Percentiles rank a stretch among this genome's conserved stretches.
Evolutionary conservation across 257 asterid genomes (phyloP).

Genomic region (Fraxinus anomala): DNA sequence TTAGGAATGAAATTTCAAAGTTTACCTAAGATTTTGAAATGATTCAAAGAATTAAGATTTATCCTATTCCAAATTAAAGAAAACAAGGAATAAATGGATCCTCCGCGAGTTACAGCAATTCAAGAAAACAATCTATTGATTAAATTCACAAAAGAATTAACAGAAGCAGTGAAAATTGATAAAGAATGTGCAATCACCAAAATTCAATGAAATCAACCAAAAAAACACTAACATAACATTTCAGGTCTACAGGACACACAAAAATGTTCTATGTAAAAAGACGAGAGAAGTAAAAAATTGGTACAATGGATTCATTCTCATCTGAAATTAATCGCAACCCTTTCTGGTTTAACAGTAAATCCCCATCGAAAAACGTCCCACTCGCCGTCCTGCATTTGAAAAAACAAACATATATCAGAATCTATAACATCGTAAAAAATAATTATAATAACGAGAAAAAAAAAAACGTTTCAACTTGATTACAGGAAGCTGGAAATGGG

Average conservation of each 20-base stretch:
- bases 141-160: not conserved
- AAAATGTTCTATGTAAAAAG: not conserved
- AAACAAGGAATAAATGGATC: not conserved
- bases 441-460: not conserved
- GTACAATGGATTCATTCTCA: conserved; percentile 62
- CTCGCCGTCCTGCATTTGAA: conserved; percentile 77
- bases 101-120: not conserved
- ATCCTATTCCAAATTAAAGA: not conserved
- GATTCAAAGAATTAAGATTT: not conserved
- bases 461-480: not conserved
- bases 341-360: conserved; percentile 71
- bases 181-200: not conserved
- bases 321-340: conserved; percentile 80
- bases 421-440: not conserved
- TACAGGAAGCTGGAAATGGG: conserved; percentile 81
- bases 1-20: not conserved
- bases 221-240: not conserved
- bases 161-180: not conserved
- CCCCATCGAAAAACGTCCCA: conserved; percentile 96
- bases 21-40: no score
- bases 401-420: conserved; percentile 8
- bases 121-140: not conserved
- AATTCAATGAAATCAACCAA: not conserved
- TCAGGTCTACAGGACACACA: not conserved
- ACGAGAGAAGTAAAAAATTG: conserved; percentile 15